Base-by-base conservation (phyloP, 2,329 filamentous ascomycete genomes). In the Fonsecaea pedrosoi region DNA sequence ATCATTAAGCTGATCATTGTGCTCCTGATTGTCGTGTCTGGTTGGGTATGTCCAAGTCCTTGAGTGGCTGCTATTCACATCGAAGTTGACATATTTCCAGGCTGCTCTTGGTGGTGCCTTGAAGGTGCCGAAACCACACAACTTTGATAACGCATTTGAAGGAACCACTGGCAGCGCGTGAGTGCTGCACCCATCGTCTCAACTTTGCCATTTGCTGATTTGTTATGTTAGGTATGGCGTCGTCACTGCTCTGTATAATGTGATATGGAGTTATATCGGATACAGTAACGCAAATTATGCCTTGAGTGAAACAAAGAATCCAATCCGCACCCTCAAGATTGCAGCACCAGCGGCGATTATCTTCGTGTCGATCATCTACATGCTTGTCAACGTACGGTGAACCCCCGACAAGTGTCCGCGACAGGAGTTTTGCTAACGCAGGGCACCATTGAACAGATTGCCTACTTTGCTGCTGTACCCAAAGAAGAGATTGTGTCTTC, bases 391-490 rank as follows among this genome's bases (percentile, higher is more conserved):
- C 73, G 65, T 68, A 45, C 50, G 65, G 25, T 34, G 30, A 34
- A 4, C 5, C 30, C 30, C 12, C 18, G 45, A 25, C 30, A 2
- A 13, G 7, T 34, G 12, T 8, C 54, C 2, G 13, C 21, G 12
- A 3, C 12, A 21, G 18, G 54, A 1, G 34, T 7, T 1, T 37
- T 7, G 54, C 54, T 55, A 35, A 37, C 12, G 10, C 3, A 30
- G 42, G 12, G 35, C 15, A 45, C 40, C 18, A 38, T 32, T 18
- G n/a, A 38, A 13, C 64, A 62, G 64, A 80, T 87, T 38, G 84
- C 86, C 21, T 87, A 87, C 75, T 87, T 88, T 70, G 82, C 85
- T 3, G 86, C 85, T 7, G 84, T 87, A 0, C 83, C 85, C 18
- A 83, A 83, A 67, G 81, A 85, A 5, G 83, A 87, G 64, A 85